Evolutionary conservation across 73 alveolate genomes (phyloP).

Genomic region (Tetrahymena elliotti): DNA sequence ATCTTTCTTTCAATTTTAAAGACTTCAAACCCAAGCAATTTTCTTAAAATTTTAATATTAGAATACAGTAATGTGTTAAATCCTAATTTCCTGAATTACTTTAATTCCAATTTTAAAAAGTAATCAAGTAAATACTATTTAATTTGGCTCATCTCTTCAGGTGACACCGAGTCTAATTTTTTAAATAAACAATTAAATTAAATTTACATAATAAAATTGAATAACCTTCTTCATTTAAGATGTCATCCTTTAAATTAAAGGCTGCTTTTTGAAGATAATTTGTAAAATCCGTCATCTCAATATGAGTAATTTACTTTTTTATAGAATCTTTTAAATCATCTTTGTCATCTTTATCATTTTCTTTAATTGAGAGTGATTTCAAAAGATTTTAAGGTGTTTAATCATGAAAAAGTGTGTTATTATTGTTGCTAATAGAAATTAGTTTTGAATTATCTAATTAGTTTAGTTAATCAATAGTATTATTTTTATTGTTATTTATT

Average conservation of each 20-base stretch:
- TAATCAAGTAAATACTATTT: not conserved
- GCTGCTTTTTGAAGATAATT: not conserved
- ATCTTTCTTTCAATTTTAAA: not conserved
- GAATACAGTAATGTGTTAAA: not conserved
- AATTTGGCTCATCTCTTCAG: not conserved
- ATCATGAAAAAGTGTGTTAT: not conserved
- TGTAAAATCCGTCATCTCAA: not conserved
- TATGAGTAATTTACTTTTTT: not conserved
- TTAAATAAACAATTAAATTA: not conserved
- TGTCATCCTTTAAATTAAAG: not conserved
- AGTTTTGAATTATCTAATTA: not conserved
- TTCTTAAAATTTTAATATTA: not conserved
- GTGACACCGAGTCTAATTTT: not conserved
- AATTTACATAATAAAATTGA: not conserved
- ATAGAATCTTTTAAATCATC: not conserved
- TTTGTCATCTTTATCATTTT: not conserved
- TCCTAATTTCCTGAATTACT: not conserved
- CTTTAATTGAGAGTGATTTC: not conserved
- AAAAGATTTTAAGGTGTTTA: not conserved
- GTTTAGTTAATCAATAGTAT: not conserved
- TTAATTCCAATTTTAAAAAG: not conserved
- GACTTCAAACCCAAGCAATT: not conserved
- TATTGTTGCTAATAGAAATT: not conserved
- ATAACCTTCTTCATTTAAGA: not conserved
- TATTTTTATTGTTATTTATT: not conserved